phyloP scores from a whole-genome alignment of 2,329 filamentous ascomycete species.

The Blastomyces percursus region DNA sequence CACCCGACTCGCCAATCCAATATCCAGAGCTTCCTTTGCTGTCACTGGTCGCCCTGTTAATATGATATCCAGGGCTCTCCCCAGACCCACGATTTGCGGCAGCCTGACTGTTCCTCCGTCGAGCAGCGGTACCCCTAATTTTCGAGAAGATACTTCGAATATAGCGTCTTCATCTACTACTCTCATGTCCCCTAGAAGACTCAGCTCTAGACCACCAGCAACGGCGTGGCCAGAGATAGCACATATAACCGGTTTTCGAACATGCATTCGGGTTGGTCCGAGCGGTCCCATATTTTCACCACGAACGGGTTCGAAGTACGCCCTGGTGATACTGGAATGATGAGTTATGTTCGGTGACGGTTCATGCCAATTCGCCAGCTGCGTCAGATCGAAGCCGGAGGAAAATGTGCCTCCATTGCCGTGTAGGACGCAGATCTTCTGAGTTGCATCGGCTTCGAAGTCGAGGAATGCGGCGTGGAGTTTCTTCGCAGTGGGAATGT shows the following conservation, averaged over 20 bases:
- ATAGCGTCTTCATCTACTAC: constrained; percentile 44
- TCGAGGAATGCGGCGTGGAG: constrained; percentile 39
- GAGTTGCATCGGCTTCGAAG: constrained; percentile 41
- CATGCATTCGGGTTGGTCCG: constrained; percentile 41
- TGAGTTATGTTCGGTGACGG: background rate
- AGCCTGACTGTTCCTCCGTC: constrained; percentile 45
- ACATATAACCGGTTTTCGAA: constrained; percentile 43
- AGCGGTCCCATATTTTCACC: constrained; percentile 39
- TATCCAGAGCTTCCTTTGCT: constrained; percentile 41
- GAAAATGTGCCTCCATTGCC: constrained; percentile 42
- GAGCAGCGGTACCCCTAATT: constrained; percentile 43
- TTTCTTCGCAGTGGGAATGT: constrained; percentile 38
- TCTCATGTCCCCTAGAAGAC: constrained; percentile 43
- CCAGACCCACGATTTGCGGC: constrained; percentile 42
- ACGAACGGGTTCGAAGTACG: constrained; percentile 23
- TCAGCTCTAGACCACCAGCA: constrained; percentile 44
- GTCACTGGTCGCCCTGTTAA: constrained; percentile 42
- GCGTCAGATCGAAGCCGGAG: constrained; percentile 44
- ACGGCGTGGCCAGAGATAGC: constrained; percentile 45
- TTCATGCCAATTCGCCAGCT: constrained; percentile 25
- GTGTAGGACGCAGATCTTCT: constrained; percentile 44
- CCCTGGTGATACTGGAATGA: constrained; percentile 11
- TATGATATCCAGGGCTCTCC: constrained; percentile 47
- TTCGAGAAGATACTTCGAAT: constrained; percentile 47
- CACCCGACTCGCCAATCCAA: constrained; percentile 45